These are phyloP conservation scores for Laguncularia racemosa DNA, from an alignment of 345 rosid species.

Conservation along the genomic window DNA sequence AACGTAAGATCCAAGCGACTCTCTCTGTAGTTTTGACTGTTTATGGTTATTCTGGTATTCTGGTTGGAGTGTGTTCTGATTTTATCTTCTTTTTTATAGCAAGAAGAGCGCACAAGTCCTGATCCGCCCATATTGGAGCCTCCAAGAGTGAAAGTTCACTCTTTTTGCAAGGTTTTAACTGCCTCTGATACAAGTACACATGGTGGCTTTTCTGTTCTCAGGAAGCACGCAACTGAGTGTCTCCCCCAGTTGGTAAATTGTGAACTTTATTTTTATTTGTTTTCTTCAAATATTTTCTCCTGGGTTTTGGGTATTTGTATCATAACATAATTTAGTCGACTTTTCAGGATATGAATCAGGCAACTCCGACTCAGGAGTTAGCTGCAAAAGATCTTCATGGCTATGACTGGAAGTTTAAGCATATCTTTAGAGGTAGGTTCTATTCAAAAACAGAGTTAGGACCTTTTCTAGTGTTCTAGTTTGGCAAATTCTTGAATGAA, in stretches of 20 bases:
- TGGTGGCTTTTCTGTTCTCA: slow-evolving; percentile 90
- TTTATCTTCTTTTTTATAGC: slow-evolving; percentile 25
- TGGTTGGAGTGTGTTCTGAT: not conserved
- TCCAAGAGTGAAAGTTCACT: slow-evolving; percentile 44
- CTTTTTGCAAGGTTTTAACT: slow-evolving; percentile 83
- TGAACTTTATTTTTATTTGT: not conserved
- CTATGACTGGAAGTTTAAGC: slow-evolving; percentile 90
- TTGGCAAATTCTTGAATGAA: too few species aligned
- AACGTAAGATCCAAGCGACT: slow-evolving; percentile 35
- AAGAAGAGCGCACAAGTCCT: slow-evolving; percentile 45
- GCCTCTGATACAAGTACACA: slow-evolving; percentile 99
- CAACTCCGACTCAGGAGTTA: slow-evolving; percentile 89
- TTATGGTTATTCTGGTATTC: not conserved
- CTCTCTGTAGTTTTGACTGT: slow-evolving; percentile 8
- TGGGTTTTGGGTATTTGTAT: slow-evolving; percentile 2
- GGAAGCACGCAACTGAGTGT: slow-evolving; percentile 88
- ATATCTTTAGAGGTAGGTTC: slow-evolving; percentile 72
- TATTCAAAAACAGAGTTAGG: too few species aligned
- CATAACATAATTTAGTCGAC: slow-evolving; percentile 1
- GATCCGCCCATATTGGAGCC: slow-evolving; percentile 37
- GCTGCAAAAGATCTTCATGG: slow-evolving; percentile 91
- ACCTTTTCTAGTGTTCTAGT: too few species aligned
- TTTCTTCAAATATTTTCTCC: not conserved
- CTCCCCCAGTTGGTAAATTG: slow-evolving; percentile 78
- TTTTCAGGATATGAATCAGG: slow-evolving; percentile 75